Evolutionary conservation across 805 yeast genomes (phyloP).

Genomic region (Kazachstania africana): DNA sequence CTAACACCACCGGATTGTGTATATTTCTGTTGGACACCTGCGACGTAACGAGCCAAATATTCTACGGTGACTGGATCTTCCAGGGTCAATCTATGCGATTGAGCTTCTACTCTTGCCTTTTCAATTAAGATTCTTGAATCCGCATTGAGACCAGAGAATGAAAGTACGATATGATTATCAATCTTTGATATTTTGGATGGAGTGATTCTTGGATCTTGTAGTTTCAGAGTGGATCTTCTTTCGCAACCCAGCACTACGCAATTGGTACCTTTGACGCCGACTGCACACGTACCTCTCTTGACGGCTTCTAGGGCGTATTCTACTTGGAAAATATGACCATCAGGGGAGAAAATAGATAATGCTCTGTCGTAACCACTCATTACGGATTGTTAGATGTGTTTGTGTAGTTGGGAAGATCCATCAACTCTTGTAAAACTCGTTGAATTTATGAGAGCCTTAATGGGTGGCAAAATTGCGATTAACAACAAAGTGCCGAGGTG

Average conservation of each 20-base stretch:
- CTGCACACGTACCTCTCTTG: constrained; percentile 96
- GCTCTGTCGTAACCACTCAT: constrained; percentile 99
- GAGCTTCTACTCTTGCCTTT: constrained; percentile 93
- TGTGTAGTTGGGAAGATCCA: too few species aligned
- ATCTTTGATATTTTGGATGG: constrained; percentile 88
- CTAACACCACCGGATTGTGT: constrained; percentile 98
- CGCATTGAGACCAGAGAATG: constrained; percentile 97
- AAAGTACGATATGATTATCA: constrained; percentile 81
- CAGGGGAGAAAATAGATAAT: constrained; percentile 95
- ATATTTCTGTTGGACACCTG: constrained; percentile 95
- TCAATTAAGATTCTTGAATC: constrained; percentile 92
- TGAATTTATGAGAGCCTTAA: too few species aligned
- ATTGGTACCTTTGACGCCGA: constrained; percentile 85
- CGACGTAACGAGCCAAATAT: constrained; percentile 84
- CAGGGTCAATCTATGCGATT: constrained; percentile 82
- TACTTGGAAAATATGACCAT: constrained; percentile 97
- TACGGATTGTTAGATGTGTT: too few species aligned
- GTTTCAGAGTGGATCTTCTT: constrained; percentile 84
- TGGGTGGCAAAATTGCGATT: too few species aligned
- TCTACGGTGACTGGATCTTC: constrained; percentile 91
- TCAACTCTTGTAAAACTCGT: too few species aligned
- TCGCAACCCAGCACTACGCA: constrained; percentile 94
- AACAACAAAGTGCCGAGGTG: too few species aligned
- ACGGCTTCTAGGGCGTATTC: constrained; percentile 97
- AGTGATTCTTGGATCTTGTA: constrained; percentile 93